Base-by-base conservation (phyloP, 805 yeast genomes). In the Saturnispora kantuleensis region DNA sequence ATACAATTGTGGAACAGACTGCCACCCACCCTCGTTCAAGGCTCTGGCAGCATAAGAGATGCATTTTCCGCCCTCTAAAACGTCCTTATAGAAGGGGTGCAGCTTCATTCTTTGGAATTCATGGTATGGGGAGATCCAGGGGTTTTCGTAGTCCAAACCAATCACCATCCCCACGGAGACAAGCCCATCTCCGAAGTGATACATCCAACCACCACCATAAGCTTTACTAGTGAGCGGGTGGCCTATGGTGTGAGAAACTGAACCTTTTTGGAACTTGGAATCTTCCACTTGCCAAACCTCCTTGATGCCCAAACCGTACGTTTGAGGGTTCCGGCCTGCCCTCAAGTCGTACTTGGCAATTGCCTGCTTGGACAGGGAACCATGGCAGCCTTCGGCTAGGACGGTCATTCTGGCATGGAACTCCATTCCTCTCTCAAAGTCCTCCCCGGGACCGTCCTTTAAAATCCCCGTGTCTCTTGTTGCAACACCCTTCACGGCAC, bases 361-460 rank as follows among this genome's bases (percentile, higher is more conserved):
- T 0, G 77, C 81, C 58, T 83, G 76, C 60, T 93, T 90, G 10
- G 89, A 71, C 44, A 93, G 68, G 1, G 96, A 88, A 0, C 98
- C 98, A 64, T 89, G 97, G 60, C 98, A 93, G n/a, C 98, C 98
- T 66, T 93, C 98, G 5, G 96, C 96, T 30, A 93, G 71, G 13
- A 93, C 83, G 0, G 97, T 89, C 48, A 81, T 70, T 55, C 93
- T 77, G 4, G 98, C 86, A 54, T 82, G 93, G 63, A 93, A 93
- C 63, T 87, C 97, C 96, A 93, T 85, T 21, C 98, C 98, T 52
- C 95, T 74, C 64, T 93, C 96, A 63, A 86, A 93, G 51, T 75
- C 84, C 21, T 51, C 54, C 56, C 81, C 84, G 31, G 68, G 59
- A 15, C 96, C 96, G 46, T 72, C 64, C 53, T 78, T 81, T 41